Evolutionary conservation across 192 early-diverging fungal genomes (phyloP).

Genomic region (Neocallimastix lanati): DNA sequence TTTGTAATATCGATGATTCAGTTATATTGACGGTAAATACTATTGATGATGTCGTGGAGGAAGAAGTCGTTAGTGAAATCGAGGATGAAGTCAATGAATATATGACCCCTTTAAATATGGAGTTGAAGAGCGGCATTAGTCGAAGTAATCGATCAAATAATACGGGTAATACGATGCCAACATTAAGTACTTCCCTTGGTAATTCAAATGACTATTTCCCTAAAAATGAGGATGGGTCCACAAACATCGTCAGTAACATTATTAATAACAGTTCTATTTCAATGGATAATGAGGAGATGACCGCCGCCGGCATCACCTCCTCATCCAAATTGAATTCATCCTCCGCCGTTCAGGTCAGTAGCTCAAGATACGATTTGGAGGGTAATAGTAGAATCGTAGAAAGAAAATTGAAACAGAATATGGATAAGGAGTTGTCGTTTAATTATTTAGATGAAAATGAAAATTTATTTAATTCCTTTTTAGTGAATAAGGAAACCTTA

Average conservation of each 20-base stretch:
- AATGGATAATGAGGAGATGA: not conserved
- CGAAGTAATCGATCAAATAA: not conserved
- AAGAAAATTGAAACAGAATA: not conserved
- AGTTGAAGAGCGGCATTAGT: rapidly evolving
- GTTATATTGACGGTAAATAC: not conserved
- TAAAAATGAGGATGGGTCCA: too few relatives aligned
- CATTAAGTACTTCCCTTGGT: too few relatives aligned
- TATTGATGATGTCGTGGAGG: not conserved
- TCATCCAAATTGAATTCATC: not conserved
- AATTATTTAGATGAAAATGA: not conserved
- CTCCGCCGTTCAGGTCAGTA: too few relatives aligned
- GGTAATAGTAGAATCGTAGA: too few relatives aligned
- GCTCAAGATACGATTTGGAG: not conserved
- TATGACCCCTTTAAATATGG: not conserved
- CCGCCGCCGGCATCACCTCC: too few relatives aligned
- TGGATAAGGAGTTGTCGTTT: not conserved
- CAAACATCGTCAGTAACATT: too few relatives aligned
- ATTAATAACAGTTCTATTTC: not conserved
- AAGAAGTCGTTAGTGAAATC: not conserved
- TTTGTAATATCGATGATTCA: not conserved
- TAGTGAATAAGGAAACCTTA: not conserved
- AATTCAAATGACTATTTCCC: not conserved
- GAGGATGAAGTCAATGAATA: not conserved
- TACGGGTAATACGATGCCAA: not conserved
- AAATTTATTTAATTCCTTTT: not conserved